phyloP scores from a whole-genome alignment of 129 eudicot genomes.

The sunflower (Helianthus annuus) region HanXRQr2.0-SUNRISE NC_035444.2:7881105-7881604 shows the following conservation, averaged over 20 bases:
- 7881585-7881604: slow-evolving; percentile 66
- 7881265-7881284: slow-evolving; percentile 64
- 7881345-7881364: no score
- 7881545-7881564: slow-evolving; percentile 57
- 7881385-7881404: neutral
- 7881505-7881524: slow-evolving; percentile 65
- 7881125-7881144: no score
- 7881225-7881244: neutral
- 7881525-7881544: slow-evolving; percentile 85
- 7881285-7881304: slow-evolving; percentile 55
- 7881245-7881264: slow-evolving; percentile 47
- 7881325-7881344: neutral
- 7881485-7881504: slow-evolving; percentile 70
- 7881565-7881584: slow-evolving; percentile 77
- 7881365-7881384: neutral
- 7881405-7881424: neutral
- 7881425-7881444: slow-evolving; percentile 73
- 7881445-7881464: slow-evolving; percentile 74
- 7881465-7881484: slow-evolving; percentile 50
- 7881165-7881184: no score
- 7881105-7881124: no score
- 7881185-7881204: no score
- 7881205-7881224: neutral
- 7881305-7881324: slow-evolving; percentile 77
- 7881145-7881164: no score